Base-by-base conservation (phyloP, 768 basidiomycete genomes). In the Hydnomerulius pinastri region DNA sequence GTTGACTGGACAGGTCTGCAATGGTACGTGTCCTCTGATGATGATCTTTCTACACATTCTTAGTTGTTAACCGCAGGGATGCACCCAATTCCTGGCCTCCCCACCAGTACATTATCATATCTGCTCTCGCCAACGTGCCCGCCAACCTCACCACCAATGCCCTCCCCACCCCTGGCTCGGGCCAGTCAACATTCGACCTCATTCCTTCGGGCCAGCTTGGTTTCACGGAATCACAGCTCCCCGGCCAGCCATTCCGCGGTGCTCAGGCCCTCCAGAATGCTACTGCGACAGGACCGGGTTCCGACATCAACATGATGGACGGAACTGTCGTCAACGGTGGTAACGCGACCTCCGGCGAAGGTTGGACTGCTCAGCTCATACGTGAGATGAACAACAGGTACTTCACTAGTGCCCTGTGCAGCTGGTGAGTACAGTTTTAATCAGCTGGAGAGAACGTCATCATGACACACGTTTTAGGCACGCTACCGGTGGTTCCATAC, bases 1-100 rank as follows among this genome's bases (percentile, higher is more conserved):
- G 60, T 92, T 9, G 77, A 82, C 52, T 67, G 56, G 57, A 86
- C 85, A 1, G 91, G 92, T 10, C 73, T 85, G 54, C 90, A 96
- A 72, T 96, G 93, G 91, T 85, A 51, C 32, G 69, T 4, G 12
- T n/a, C 13, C n/a, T 27, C 53, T 29, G 11, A 15, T 12, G 11
- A 35, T 29, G 11, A 17, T 41, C 29, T 32, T 39, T 18, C 23
- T 21, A n/a, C 29, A 17, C 10, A 32, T 21, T 4, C 20, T 39
- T 35, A 48, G 3, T 15, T 23, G 21, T 18, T 20, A 33, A 15
- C 2, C 18, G 23, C 43, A 87, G 86, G 88, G 89, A 91, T 61
- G 80, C 86, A 21, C 92, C 92, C n/a, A 93, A 93, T 60, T 68
- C 86, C 2, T 97, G 92, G 92, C 90, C 90, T 15, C 87, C 89